Conservation (phyloP, 345 rosid species). For the Syzygium jambos region DNA sequence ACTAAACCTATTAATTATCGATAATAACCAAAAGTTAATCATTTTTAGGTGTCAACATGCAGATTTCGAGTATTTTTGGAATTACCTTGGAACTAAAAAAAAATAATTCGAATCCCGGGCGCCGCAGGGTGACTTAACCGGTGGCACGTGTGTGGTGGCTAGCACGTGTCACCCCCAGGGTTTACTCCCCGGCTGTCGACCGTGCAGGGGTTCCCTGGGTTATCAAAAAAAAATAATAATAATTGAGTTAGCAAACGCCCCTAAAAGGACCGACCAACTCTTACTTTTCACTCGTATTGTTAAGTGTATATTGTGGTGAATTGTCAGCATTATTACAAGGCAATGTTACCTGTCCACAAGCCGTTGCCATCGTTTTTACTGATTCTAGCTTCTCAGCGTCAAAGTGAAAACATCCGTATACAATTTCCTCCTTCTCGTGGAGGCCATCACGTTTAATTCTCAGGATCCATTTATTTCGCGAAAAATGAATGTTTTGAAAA, state of each 20-base stretch:
- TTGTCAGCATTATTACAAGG: not conserved
- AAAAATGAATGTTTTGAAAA: not conserved
- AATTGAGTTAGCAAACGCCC: not conserved
- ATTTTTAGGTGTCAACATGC: fast-evolving
- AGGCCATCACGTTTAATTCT: not conserved
- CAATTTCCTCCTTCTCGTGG: not conserved
- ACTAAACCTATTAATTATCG: too few relatives aligned
- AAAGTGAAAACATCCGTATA: not conserved
- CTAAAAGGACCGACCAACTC: not conserved
- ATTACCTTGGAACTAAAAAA: not conserved
- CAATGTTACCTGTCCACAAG: not conserved
- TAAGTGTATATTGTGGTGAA: not conserved
- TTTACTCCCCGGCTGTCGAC: too few relatives aligned
- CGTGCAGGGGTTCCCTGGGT: too few relatives aligned
- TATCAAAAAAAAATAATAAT: too few relatives aligned
- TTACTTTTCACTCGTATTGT: not conserved
- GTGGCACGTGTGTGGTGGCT: too few relatives aligned
- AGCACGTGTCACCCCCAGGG: too few relatives aligned
- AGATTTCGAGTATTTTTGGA: not conserved
- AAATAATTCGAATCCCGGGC: too few relatives aligned
- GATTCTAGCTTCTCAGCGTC: not conserved
- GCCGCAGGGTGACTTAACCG: too few relatives aligned
- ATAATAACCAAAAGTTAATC: not conserved
- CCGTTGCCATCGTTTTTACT: not conserved
- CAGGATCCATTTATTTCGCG: not conserved